Evolutionary conservation across 2,329 filamentous ascomycete genomes (phyloP), one percentile per base, ranked within the genome.

Genomic region (Phialophora verrucosa): DNA sequence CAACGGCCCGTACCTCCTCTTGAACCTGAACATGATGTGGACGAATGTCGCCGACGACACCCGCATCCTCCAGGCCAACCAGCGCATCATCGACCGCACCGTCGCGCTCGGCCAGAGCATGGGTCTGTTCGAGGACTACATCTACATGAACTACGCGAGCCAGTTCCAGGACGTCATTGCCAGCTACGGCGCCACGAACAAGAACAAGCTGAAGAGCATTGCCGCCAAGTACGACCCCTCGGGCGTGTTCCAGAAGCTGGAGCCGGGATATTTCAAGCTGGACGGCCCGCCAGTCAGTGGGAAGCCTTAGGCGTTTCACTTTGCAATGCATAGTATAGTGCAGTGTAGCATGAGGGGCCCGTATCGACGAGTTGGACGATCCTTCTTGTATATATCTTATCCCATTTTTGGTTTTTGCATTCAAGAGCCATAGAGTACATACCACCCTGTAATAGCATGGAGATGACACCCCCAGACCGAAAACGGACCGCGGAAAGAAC

Each of bases 61-160:
- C 0, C 59, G 59, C 1, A 70, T 80, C 55, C 70, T 75, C 10
- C 47, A 65, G 0, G 70, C 71, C 23, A 71, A 74, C 12, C 64
- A 74, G 3, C 69, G 69, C 7, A 73, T 79, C 65, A 70, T 75
- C 49, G 62, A 71, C 14, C 62, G 73, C 44, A 70, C 78, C 59
- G 65, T 72, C 53, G 68, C 73, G 63, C 62, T 74, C 70, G 74
- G 76, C 64, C 70, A 76, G 68, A 64, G 66, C 62, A 68, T 71
- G 42, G 75, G 75, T 0, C 38, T 80, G 4, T 66, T 69, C 35
- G 69, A 74, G 12, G 64, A 74, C 35, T 83, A 75, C 63, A 68
- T 81, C 27, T 83, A 83, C 69, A 79, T 83, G 77, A 84, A 83
- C 70, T 83, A 83, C 65, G 82, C 81, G 6, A 76, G 75, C 61